Percentiles rank a stretch among this genome's conserved stretches.
Conservation (phyloP, 108 stramenopile species). For the Discostella stelligeroides region DNA sequence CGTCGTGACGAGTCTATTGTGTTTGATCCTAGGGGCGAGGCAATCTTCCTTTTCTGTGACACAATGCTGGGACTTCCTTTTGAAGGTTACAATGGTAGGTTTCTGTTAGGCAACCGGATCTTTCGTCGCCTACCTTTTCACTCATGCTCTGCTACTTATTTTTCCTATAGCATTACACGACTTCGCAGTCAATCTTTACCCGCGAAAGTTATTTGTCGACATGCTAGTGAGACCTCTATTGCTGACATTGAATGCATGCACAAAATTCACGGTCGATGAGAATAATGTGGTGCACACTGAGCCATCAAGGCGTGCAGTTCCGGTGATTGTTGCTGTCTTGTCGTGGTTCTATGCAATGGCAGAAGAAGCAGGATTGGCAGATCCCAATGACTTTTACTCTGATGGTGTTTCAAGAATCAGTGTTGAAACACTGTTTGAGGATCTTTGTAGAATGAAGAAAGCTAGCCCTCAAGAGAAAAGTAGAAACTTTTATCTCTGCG, state of each 20-base stretch:
- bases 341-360: conserved; percentile 66
- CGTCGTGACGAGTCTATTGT: conserved; percentile 21
- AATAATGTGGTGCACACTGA: conserved; percentile 46
- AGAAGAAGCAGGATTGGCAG: conserved; percentile 47
- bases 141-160: conserved; percentile 41
- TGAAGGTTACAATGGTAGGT: conserved; percentile 33
- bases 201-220: conserved; percentile 52
- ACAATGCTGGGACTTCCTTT: conserved; percentile 39
- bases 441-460: conserved; percentile 54
- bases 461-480: conserved; percentile 46
- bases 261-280: conserved; percentile 43
- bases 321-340: conserved; percentile 66
- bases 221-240: conserved; percentile 70
- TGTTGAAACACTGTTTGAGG: conserved; percentile 63
- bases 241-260: conserved; percentile 51
- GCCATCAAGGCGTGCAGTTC: conserved; percentile 49
- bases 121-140: conserved; percentile 34
- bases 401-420: conserved; percentile 56
- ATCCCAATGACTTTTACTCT: conserved; percentile 64
- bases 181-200: conserved; percentile 57
- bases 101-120: no score
- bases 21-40: conserved; percentile 39
- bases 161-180: conserved; percentile 66
- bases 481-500: conserved; percentile 60
- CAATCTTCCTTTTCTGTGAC: conserved; percentile 41